Percentiles rank a stretch among this genome's conserved stretches.
Evolutionary conservation across 164 flowering plant species (phyloP).

Genomic region (Cinnamomum micranthum): DNA sequence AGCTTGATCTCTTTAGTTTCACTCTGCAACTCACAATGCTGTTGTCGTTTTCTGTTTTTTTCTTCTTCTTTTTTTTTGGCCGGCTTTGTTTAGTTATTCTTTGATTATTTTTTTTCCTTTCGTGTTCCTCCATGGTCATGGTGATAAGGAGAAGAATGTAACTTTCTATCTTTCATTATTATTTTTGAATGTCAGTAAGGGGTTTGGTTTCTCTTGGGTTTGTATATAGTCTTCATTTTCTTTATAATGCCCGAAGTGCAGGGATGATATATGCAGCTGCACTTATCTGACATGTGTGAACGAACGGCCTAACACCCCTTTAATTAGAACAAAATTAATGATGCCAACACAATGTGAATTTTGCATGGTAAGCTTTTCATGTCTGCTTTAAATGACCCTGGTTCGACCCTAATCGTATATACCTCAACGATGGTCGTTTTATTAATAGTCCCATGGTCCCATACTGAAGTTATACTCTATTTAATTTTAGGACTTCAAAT

Average conservation of each 20-base stretch:
- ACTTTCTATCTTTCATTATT: slow-evolving; percentile 1
- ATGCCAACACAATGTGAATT: no score
- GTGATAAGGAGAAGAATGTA: slow-evolving; percentile 4
- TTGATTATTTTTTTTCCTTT: slow-evolving; percentile 19
- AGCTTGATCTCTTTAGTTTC: slow-evolving; percentile 18
- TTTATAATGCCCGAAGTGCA: background rate
- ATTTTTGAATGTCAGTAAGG: background rate
- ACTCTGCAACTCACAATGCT: slow-evolving; percentile 10
- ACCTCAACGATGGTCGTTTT: no score
- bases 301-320: no score
- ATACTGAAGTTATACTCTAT: no score
- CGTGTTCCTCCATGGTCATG: slow-evolving; percentile 1
- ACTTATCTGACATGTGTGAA: background rate
- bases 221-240: background rate
- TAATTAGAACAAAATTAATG: no score
- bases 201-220: background rate
- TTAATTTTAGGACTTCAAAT: no score
- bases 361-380: no score
- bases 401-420: no score
- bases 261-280: background rate
- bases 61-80: background rate
- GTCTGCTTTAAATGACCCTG: no score
- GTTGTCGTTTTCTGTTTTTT: background rate
- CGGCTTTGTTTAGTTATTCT: slow-evolving; percentile 18
- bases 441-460: no score